These are phyloP conservation scores for Podaxis sp. DNA, from an alignment of 768 basidiomycete species.

Conservation along the genomic window DNA sequence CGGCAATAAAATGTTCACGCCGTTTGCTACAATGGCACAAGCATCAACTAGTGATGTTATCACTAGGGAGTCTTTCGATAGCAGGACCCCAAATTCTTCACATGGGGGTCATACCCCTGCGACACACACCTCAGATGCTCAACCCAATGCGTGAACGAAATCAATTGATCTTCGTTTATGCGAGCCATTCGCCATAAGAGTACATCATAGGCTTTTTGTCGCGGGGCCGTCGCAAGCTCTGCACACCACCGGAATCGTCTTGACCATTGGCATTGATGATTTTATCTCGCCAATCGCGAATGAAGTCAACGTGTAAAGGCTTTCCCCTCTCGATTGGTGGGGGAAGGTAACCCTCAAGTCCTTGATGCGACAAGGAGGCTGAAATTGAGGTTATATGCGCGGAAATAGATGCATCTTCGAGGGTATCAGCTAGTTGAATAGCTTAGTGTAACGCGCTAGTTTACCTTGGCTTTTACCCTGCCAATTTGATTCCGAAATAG, in stretches of 20 bases:
- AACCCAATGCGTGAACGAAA: not conserved
- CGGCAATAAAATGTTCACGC: not conserved
- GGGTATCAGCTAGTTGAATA: not conserved
- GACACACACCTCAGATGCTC: constrained; percentile 16
- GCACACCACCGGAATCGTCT: not conserved
- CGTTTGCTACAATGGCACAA: constrained; percentile 9
- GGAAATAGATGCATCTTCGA: constrained; percentile 4
- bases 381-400: constrained; percentile 3
- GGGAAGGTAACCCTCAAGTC: constrained; percentile 1
- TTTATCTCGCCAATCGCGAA: constrained; percentile 3
- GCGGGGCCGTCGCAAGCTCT: not conserved
- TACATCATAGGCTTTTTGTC: not conserved
- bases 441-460: constrained; percentile 2
- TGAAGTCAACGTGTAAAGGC: not conserved
- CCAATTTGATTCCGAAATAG: constrained; percentile 43
- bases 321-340: not conserved
- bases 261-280: not conserved
- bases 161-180: not conserved
- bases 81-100: constrained; percentile 52
- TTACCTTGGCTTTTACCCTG: constrained; percentile 39
- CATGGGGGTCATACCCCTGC: constrained; percentile 58
- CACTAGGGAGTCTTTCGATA: constrained; percentile 16
- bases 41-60: constrained; percentile 13
- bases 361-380: constrained; percentile 10
- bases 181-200: not conserved